Evolutionary conservation across 1,139 yeast genomes (phyloP), one percentile per base, ranked within the genome.

Genomic region (Lodderomyces margitis): DNA sequence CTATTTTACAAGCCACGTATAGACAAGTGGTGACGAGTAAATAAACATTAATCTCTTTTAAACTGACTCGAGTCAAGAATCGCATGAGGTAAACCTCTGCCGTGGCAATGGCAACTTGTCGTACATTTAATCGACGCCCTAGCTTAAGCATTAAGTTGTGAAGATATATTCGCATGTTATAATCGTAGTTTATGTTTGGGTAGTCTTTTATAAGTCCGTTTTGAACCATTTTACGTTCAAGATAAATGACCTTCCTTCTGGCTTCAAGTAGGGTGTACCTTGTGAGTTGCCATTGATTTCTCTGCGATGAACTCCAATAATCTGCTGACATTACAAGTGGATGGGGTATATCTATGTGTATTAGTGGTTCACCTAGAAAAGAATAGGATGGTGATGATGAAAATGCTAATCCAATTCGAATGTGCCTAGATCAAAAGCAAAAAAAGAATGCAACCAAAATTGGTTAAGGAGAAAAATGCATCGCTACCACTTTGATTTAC

Each of bases 1-100:
- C 98, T 28, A 89, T 85, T 58, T 92, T 92, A 65, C 96, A 86
- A 0, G 97, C 92, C 37, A 92, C 76, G 56, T 92, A 92, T 4
- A 91, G 72, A 53, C 95, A 83, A 0, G 98, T 83, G 0, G 98
- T 82, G 6, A 88, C 83, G 48, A 91, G 63, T 40, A 89, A 66
- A 56, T 89, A 91, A 1, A 86, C 70, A 56, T 92, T 92, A 45
- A 91, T 77, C 58, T 92, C 98, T 49, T 83, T 79, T 25, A 88
- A 64, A 21, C 89, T 81, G 0, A 83, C 94, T 40, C 77, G 72
- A 2, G 88, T 75, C 36, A 89, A 66, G 55, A 91, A 88, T 38
- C 98, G 63, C 8, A 85, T 71, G 15, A 88, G 61, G 53, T 88
- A 92, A 3, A 88, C 79, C 55, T 91, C 96, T 0, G 97, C 95